Evolutionary conservation across 2,329 filamentous ascomycete genomes (phyloP).

Genomic region (Aspergillus sp.): DNA sequence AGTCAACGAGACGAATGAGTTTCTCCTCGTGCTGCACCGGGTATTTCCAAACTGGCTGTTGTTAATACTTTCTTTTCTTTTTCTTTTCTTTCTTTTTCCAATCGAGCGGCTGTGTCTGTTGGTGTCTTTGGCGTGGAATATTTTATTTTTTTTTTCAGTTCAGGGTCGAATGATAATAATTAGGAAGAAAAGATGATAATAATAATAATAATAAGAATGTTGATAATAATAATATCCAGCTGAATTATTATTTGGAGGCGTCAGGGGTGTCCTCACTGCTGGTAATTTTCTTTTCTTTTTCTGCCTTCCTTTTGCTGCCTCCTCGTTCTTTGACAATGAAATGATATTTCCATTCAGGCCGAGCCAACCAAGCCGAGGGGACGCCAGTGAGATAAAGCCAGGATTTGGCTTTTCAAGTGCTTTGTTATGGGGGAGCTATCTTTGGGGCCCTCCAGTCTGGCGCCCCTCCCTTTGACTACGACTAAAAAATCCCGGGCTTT

Average conservation of each 20-base stretch:
- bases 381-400: conserved; percentile 18
- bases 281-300: conserved; percentile 3
- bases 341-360: conserved; percentile 22
- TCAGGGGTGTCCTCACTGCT: not conserved
- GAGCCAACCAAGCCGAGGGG: conserved; percentile 24
- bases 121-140: not conserved
- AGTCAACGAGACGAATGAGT: conserved; percentile 8
- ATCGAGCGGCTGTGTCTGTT: too few species aligned
- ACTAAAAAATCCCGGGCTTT: conserved; percentile 1
- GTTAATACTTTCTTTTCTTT: not conserved
- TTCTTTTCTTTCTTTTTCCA: conserved; percentile 10
- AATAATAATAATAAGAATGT: not conserved
- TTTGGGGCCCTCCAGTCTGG: conserved; percentile 13
- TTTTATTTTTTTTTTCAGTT: too few species aligned
- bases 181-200: too few species aligned
- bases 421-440: conserved; percentile 23
- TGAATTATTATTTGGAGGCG: not conserved
- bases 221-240: not conserved
- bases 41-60: not conserved
- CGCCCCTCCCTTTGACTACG: conserved; percentile 10
- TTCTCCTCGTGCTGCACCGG: conserved; percentile 6
- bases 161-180: too few species aligned
- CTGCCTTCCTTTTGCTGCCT: conserved; percentile 11
- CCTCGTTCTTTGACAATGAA: conserved; percentile 24
- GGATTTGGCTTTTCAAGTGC: conserved; percentile 22